These are phyloP conservation scores for Fusarium euwallaceae DNA, from an alignment of 2,329 filamentous ascomycete species.

Conservation along the genomic window DNA sequence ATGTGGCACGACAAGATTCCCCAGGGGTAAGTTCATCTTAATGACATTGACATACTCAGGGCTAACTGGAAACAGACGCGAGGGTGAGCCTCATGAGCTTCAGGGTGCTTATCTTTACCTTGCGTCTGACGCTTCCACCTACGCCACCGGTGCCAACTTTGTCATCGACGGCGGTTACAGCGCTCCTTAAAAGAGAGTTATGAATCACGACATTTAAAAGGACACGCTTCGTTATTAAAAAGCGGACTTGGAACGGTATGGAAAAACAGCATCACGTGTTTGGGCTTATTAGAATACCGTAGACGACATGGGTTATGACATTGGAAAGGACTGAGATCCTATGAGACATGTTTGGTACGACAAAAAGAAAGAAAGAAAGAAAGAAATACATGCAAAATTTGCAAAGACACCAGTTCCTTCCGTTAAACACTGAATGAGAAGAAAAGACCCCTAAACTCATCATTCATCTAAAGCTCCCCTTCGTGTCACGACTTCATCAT, in stretches of 20 bases:
- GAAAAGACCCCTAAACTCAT: background rate
- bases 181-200: slow-evolving; percentile 31
- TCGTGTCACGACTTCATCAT: background rate
- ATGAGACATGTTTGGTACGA: slow-evolving; percentile 8
- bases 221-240: background rate
- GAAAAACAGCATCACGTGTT: slow-evolving; percentile 5
- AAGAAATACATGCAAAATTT: background rate
- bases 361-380: background rate
- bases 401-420: background rate
- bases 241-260: background rate
- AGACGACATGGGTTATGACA: background rate
- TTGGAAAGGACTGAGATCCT: slow-evolving; percentile 4
- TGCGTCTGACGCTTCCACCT: slow-evolving; percentile 51
- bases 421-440: background rate
- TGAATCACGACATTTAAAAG: background rate
- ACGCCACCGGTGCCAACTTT: slow-evolving; percentile 51
- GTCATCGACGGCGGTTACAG: slow-evolving; percentile 50
- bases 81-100: slow-evolving; percentile 46
- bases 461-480: background rate
- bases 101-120: slow-evolving; percentile 45
- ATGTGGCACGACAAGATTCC: slow-evolving; percentile 47
- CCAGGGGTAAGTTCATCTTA: slow-evolving; percentile 33
- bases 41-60: background rate
- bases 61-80: slow-evolving; percentile 40
- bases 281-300: slow-evolving; percentile 5